Base-by-base conservation (phyloP, 441 rosid genomes). In the Pelargonium citronellum region DNA sequence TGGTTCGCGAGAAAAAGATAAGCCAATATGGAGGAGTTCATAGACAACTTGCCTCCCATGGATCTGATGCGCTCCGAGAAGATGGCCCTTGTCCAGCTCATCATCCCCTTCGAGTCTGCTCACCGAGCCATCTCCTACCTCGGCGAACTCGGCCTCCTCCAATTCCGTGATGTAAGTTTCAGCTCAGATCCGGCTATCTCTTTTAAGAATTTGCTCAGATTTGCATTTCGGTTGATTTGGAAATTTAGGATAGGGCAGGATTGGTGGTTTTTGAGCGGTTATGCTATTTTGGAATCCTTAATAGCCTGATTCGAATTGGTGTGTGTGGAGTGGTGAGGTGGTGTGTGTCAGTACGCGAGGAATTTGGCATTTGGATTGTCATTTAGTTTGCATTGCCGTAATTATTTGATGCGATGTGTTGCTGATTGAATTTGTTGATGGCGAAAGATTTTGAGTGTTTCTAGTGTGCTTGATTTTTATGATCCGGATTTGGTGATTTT, bases 31-130 rank as follows among this genome's bases (percentile, higher is more conserved):
- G 91, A 88, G 53, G 69, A 67, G 74, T 89, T 86, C 80, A 58
- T 95, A 11, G 95, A 92, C 24, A 81, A 83, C 67, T 71, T 92
- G 74, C 93, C 95, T 58, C 44, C 93, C 27, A 95, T 95, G 98
- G 98, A 92, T 92, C 95, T 91, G 90, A 88, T 91, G 97, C 91
- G 96, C 19, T 95, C 98, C 55, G 98, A 91, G 89, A 88, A 86
- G 89, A 95, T 95, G 97, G 78, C 89, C 46, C 85, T 88, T 43
- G 98, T 91, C 5, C 97, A 92, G 85, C 92, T 95, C 73, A 95
- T 95, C 81, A 89, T 95, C 67, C 99, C 99, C 20, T 87, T 79
- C 60, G 99, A 92, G 81, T 85, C 96, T 49, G 90, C 99, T 78
- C 95, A 88, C 78, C 97, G 96, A 10, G 93, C 90, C 75, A 20